These are phyloP conservation scores for Prunus mume DNA, from an alignment of 306 rosid species.

Conservation along the genomic window DNA sequence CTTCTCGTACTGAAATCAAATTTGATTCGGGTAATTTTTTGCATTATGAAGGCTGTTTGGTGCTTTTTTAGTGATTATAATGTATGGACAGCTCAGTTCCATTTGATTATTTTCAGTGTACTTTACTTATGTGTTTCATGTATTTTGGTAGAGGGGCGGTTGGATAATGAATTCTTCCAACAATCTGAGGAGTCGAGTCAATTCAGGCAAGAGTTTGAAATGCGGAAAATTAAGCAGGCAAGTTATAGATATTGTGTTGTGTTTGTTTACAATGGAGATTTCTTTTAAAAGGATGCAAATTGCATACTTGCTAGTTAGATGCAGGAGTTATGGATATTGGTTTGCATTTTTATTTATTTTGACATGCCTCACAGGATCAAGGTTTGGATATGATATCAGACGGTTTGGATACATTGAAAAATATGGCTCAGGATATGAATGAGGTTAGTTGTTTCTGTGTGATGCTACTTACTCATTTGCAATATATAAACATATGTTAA, in stretches of 20 bases:
- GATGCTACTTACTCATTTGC: conserved; percentile 11
- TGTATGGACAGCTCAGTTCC: not conserved
- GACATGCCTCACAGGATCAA: conserved; percentile 68
- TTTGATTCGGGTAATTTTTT: conserved; percentile 75
- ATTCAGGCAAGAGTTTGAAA: conserved; percentile 93
- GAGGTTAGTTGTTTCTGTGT: conserved; percentile 57
- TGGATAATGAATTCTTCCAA: conserved; percentile 80
- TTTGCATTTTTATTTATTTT: conserved; percentile 16
- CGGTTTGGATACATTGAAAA: conserved; percentile 88
- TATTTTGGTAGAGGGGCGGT: conserved; percentile 63
- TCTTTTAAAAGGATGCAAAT: not conserved
- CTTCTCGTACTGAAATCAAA: conserved; percentile 82
- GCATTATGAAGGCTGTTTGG: not conserved
- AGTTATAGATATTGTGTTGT: conserved; percentile 31
- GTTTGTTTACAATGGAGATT: not conserved
- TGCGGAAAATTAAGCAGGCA: conserved; percentile 87
- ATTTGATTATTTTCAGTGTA: conserved; percentile 1
- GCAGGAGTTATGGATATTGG: not conserved
- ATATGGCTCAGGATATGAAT: conserved; percentile 97
- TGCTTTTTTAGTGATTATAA: not conserved
- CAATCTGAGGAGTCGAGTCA: conserved; percentile 68
- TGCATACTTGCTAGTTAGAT: conserved; percentile 5
- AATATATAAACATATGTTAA: not conserved
- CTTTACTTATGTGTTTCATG: conserved; percentile 25
- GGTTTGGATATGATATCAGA: conserved; percentile 91